A percentile compares a stretch with the other conserved stretches of the same genome.
Conservation (phyloP, 73 alveolate species). For the Paramecium primaurelia region DNA sequence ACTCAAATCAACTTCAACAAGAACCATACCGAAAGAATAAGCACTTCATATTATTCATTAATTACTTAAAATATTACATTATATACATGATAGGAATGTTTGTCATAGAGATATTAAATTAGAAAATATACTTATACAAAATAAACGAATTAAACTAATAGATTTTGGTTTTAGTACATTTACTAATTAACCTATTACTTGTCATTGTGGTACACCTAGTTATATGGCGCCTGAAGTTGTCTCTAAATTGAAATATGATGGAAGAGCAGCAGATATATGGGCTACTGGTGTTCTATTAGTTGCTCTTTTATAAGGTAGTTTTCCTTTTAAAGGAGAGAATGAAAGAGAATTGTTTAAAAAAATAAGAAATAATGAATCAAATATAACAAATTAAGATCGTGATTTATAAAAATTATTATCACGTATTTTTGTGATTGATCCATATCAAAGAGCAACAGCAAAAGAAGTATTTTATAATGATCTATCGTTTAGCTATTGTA, state of each 20-base stretch:
- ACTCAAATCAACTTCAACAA: background rate
- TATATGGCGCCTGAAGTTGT: constrained; percentile 98
- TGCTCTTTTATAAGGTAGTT: constrained; percentile 64
- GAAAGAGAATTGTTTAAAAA: constrained; percentile 88
- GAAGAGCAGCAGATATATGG: constrained; percentile 94
- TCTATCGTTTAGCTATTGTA: background rate
- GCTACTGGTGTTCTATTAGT: constrained; percentile 94
- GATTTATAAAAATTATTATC: background rate
- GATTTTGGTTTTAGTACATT: constrained; percentile 53
- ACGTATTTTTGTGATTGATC: background rate
- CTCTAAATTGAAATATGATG: constrained; percentile 83
- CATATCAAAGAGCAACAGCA: background rate
- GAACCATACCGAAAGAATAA: background rate
- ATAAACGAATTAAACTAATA: constrained; percentile 19
- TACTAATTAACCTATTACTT: background rate
- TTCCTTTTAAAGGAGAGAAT: constrained; percentile 85
- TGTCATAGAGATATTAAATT: constrained; percentile 53
- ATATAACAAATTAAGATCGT: background rate
- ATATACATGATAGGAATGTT: constrained; percentile 39
- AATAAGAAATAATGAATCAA: constrained; percentile 44
- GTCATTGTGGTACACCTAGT: constrained; percentile 95
- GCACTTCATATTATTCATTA: constrained; percentile 10
- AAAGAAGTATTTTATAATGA: constrained; percentile 28
- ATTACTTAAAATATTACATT: background rate
- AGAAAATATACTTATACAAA: constrained; percentile 48